Percentiles rank a stretch among this genome's conserved stretches.
phyloP scores from a whole-genome alignment of 306 rosid genomes.

The Lagenaria siceraria region DNA sequence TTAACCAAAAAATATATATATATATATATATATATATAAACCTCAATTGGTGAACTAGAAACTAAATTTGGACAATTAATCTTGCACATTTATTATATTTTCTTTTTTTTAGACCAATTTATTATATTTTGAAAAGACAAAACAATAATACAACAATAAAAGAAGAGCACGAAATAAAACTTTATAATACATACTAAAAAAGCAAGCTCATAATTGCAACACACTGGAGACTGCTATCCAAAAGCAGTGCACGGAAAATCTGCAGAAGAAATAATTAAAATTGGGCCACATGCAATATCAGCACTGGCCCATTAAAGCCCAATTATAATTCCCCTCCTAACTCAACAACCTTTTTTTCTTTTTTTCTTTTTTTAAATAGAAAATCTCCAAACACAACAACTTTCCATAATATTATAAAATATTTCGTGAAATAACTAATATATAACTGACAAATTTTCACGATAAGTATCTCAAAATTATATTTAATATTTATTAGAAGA shows the following conservation, averaged over 20 bases:
- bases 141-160: neutral
- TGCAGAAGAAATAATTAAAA: neutral
- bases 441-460: no score
- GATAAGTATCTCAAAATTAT: no score
- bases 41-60: neutral
- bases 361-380: no score
- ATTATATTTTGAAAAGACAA: neutral
- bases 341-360: neutral
- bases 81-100: neutral
- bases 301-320: constrained; percentile 1
- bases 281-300: neutral
- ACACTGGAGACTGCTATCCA: neutral
- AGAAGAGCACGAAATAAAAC: neutral
- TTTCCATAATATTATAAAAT: no score
- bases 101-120: neutral
- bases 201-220: neutral
- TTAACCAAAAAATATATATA: no score
- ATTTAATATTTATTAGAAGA: no score
- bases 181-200: neutral
- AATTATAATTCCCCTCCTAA: neutral
- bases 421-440: no score
- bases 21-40: no score
- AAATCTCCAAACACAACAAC: no score
- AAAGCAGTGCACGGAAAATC: constrained; percentile 3
- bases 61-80: neutral